Evolutionary conservation across 148 eudicot species (phyloP).

Genomic region (Vaccinium darrowii): DNA sequence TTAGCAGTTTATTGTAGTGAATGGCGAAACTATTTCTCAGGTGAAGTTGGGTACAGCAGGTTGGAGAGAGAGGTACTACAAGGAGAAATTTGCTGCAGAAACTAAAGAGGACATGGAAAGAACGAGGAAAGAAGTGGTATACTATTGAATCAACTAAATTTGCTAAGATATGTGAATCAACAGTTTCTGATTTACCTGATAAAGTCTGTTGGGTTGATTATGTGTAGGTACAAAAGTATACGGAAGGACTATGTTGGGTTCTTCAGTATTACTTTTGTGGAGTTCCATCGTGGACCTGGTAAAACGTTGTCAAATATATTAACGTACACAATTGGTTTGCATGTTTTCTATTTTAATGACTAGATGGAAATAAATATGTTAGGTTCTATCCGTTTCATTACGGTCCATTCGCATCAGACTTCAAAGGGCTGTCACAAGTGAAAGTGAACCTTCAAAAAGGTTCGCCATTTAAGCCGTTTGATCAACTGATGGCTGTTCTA

Average conservation of each 20-base stretch:
- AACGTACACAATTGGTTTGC: background rate
- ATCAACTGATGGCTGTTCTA: conserved; percentile 63
- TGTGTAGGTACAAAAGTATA: conserved; percentile 43
- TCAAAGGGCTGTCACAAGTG: conserved; percentile 41
- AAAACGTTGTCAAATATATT: background rate
- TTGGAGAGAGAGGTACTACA: conserved; percentile 43
- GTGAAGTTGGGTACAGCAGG: conserved; percentile 34
- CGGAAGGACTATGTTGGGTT: conserved; percentile 50
- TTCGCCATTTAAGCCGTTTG: conserved; percentile 52
- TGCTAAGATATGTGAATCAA: background rate
- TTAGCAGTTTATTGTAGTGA: background rate
- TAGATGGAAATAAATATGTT: background rate
- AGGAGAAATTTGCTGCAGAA: conserved; percentile 33
- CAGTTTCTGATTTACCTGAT: background rate
- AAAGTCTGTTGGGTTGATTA: background rate
- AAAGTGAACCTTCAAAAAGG: conserved; percentile 47
- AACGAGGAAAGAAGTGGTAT: background rate
- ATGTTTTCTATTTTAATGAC: background rate
- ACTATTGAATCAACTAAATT: too few species aligned
- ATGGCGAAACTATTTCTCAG: conserved; percentile 17
- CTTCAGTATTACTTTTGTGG: conserved; percentile 27
- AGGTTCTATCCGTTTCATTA: conserved; percentile 63
- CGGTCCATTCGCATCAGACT: conserved; percentile 59
- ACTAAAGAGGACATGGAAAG: conserved; percentile 22
- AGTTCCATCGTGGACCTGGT: conserved; percentile 53